Evolutionary conservation across 202 grass and related monocot species (phyloP).

Genomic region (Tripidium arundinaceum): DNA sequence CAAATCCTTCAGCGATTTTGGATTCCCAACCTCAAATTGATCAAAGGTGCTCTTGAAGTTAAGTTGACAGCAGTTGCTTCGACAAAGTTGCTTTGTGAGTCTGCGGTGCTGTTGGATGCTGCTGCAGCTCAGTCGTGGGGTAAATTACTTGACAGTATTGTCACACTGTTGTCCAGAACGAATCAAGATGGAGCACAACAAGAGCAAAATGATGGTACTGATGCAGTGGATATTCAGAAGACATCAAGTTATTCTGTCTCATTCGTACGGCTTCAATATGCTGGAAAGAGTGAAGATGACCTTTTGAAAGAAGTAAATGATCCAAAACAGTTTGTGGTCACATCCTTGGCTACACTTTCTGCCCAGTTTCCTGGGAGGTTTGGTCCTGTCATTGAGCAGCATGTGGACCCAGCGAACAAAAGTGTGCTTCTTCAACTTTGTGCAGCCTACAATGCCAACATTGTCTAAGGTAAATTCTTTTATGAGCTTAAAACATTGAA

Average conservation of each 20-base stretch:
- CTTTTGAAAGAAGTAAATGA: slow-evolving; percentile 89
- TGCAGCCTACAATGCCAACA: slow-evolving; percentile 61
- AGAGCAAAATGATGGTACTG: slow-evolving; percentile 58
- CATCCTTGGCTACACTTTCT: slow-evolving; percentile 69
- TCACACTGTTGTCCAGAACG: slow-evolving; percentile 61
- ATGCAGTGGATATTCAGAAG: slow-evolving; percentile 55
- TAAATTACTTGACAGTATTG: slow-evolving; percentile 75
- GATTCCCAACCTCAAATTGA: slow-evolving; percentile 80
- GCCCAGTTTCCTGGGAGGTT: slow-evolving; percentile 71
- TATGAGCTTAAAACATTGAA: slow-evolving; percentile 4
- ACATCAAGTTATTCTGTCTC: slow-evolving; percentile 72
- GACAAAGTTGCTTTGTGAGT: slow-evolving; percentile 89
- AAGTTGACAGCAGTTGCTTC: slow-evolving; percentile 86
- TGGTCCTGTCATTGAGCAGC: slow-evolving; percentile 66
- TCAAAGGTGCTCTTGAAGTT: slow-evolving; percentile 74
- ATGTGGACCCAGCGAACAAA: slow-evolving; percentile 80
- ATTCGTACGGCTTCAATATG: slow-evolving; percentile 88
- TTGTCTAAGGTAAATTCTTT: slow-evolving; percentile 85
- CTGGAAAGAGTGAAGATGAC: slow-evolving; percentile 87
- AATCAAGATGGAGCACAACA: slow-evolving; percentile 57
- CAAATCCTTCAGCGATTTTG: slow-evolving; percentile 83
- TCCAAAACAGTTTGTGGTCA: slow-evolving; percentile 77
- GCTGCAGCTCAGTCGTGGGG: slow-evolving; percentile 68
- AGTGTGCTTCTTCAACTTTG: slow-evolving; percentile 75
- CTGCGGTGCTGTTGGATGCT: slow-evolving; percentile 57